Evolutionary conservation across 176 grass and related monocot species (phyloP).

Genomic region (Musa beccarii): DNA sequence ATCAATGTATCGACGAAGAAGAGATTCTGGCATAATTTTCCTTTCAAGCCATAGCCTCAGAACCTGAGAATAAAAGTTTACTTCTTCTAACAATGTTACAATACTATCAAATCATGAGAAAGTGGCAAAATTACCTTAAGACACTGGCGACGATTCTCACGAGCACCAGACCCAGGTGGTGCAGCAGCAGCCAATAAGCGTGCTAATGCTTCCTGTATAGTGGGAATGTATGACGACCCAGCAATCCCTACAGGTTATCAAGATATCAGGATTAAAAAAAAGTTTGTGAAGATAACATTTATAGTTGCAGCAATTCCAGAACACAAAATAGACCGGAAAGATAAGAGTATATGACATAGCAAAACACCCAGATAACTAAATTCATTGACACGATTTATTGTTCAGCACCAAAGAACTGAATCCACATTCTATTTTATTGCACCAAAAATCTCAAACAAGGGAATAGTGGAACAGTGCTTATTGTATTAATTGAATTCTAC

Average conservation of each 20-base stretch:
- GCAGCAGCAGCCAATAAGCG: slow-evolving; percentile 83
- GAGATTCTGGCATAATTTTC: slow-evolving; percentile 86
- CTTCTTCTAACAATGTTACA: background rate
- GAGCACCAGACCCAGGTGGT: slow-evolving; percentile 70
- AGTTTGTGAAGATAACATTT: background rate
- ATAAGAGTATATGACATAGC: no score
- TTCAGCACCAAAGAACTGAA: no score
- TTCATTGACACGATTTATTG: no score
- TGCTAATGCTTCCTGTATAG: slow-evolving; percentile 73
- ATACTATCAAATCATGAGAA: background rate
- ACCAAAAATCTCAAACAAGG: no score
- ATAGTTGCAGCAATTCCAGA: background rate
- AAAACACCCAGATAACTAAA: no score
- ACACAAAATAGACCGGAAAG: background rate
- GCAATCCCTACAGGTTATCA: slow-evolving; percentile 41
- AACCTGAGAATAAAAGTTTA: slow-evolving; percentile 48
- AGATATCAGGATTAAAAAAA: background rate
- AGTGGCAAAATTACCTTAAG: slow-evolving; percentile 53
- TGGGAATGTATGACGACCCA: slow-evolving; percentile 68
- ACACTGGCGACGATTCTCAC: slow-evolving; percentile 92
- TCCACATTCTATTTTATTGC: no score
- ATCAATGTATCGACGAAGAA: slow-evolving; percentile 55
- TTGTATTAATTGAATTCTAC: no score
- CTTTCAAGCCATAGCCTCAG: slow-evolving; percentile 92
- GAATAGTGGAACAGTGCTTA: background rate